Conservation (phyloP, 352 stramenopile species). For the Globisporangium parvum region DNA sequence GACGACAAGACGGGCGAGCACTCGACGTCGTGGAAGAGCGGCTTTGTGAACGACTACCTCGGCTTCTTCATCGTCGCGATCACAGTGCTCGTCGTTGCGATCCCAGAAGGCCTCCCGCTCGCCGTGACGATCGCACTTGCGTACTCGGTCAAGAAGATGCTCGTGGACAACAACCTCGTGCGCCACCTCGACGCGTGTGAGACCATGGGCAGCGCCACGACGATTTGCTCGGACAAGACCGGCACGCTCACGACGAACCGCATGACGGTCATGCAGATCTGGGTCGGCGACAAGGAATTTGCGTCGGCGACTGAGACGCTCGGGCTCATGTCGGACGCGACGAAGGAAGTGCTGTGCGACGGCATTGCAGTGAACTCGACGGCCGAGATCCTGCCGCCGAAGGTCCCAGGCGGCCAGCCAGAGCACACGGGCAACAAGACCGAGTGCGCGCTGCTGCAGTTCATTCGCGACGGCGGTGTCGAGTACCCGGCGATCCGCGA, state of each 20-base stretch:
- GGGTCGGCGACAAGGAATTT: slow-evolving; percentile 62
- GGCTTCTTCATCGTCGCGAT: slow-evolving; percentile 85
- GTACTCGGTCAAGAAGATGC: slow-evolving; percentile 94
- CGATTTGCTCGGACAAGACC: slow-evolving; percentile 98
- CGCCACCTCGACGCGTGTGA: slow-evolving; percentile 85
- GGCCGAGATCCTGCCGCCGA: slow-evolving; percentile 56
- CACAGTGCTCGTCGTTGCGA: slow-evolving; percentile 94
- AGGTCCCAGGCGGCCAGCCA: slow-evolving; percentile 37
- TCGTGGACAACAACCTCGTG: slow-evolving; percentile 86
- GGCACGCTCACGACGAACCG: slow-evolving; percentile 96
- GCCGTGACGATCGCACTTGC: slow-evolving; percentile 96
- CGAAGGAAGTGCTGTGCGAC: slow-evolving; percentile 62
- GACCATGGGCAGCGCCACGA: slow-evolving; percentile 93
- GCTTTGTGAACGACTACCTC: slow-evolving; percentile 63
- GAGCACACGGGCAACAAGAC: slow-evolving; percentile 84
- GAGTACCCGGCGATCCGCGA: slow-evolving; percentile 55
- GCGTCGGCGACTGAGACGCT: slow-evolving; percentile 33
- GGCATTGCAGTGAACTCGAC: slow-evolving; percentile 75
- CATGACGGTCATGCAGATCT: slow-evolving; percentile 95
- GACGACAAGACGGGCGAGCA: slow-evolving; percentile 50
- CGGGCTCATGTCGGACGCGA: slow-evolving; percentile 58
- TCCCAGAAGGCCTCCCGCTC: slow-evolving; percentile 96
- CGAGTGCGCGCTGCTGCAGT: slow-evolving; percentile 69
- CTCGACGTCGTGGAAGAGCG: slow-evolving; percentile 37
- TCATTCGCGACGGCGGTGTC: slow-evolving; percentile 61